Base-by-base conservation (phyloP, 2,329 filamentous ascomycete genomes). In the Didymella pinodella region DNA sequence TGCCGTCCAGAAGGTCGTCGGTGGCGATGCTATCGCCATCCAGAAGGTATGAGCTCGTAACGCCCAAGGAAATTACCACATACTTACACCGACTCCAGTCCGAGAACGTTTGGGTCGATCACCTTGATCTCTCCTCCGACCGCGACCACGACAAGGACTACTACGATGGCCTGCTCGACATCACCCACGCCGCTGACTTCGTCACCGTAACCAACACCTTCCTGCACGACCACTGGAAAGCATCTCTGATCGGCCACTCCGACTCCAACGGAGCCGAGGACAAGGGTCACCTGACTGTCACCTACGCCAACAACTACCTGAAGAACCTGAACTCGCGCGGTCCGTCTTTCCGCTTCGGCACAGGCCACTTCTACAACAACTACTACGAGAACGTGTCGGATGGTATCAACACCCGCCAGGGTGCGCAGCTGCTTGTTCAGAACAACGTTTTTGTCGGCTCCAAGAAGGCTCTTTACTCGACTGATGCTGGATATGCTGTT, bases 301-400 rank as follows among this genome's bases (percentile, higher is more conserved):
- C 88, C 55, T 88, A 88, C 73, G 82, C 83, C 77, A 85, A 89
- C 81, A 90, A 90, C 83, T 81, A 85, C 80, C 90, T 82, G 82
- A 69, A 72, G 65, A 88, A 89, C 79, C 76, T 89, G 72, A 86
- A 88, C 81, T 87, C 84, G 7, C 87, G 88, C 54, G 79, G 78
- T 0, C 88, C 88, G 4, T 85, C 83, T 3, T 72, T 89, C 73
- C 86, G 88, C 65, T 90, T 90, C 78, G 88, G 88, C 28, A 89
- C 85, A 41, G 86, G 79, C 11, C 88, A 90, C 77, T 72, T 85
- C 66, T 85, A 82, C 79, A 87, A 85, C 80, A 82, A 73, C 70
- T 81, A 79, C 73, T 77, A 74, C 61, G 75, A 79, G 34, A 67
- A 69, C 25, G 71, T 76, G 18, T 64, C 62, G 26, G 75, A 78